Evolutionary conservation across 805 yeast species (phyloP).

Genomic region (Kurtzmaniella fragi): DNA sequence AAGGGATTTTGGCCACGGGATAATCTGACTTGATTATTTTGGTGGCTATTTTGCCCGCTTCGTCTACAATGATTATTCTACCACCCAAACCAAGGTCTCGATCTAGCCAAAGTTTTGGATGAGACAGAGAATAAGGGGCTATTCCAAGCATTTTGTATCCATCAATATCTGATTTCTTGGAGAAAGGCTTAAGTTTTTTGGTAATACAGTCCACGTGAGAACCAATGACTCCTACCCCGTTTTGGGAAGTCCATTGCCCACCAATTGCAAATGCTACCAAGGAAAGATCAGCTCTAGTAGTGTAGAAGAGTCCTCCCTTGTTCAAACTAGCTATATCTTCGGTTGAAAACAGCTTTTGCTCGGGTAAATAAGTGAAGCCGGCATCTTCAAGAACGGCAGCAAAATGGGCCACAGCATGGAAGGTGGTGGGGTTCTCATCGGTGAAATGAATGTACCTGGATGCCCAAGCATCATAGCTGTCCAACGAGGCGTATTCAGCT

Average conservation of each 20-base stretch:
- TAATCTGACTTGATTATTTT: slow-evolving; percentile 25
- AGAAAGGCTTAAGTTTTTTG: slow-evolving; percentile 27
- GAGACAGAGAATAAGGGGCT: slow-evolving; percentile 35
- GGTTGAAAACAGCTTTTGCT: slow-evolving; percentile 13
- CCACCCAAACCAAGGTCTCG: slow-evolving; percentile 42
- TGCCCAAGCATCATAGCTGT: slow-evolving; percentile 14
- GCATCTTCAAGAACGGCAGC: slow-evolving; percentile 14
- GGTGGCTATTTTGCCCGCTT: slow-evolving; percentile 15
- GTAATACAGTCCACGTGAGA: slow-evolving; percentile 37
- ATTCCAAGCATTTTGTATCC: slow-evolving; percentile 37
- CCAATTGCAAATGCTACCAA: slow-evolving; percentile 37
- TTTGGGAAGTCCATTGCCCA: slow-evolving; percentile 27
- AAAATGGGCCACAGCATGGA: slow-evolving; percentile 27
- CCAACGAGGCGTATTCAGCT: background rate
- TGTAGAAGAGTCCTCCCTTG: slow-evolving; percentile 19
- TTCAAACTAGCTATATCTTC: background rate
- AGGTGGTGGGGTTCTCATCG: slow-evolving; percentile 37
- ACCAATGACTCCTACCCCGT: slow-evolving; percentile 24
- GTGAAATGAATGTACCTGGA: slow-evolving; percentile 25
- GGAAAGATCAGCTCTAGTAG: slow-evolving; percentile 26
- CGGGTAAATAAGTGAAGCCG: slow-evolving; percentile 26
- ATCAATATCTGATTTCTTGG: slow-evolving; percentile 15
- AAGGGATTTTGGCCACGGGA: slow-evolving; percentile 36
- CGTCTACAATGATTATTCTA: slow-evolving; percentile 20
- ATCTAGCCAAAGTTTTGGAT: slow-evolving; percentile 32